These are phyloP conservation scores for Cordyceps farinosa DNA, from an alignment of 2,329 filamentous ascomycete species.

Conservation along the genomic window DNA sequence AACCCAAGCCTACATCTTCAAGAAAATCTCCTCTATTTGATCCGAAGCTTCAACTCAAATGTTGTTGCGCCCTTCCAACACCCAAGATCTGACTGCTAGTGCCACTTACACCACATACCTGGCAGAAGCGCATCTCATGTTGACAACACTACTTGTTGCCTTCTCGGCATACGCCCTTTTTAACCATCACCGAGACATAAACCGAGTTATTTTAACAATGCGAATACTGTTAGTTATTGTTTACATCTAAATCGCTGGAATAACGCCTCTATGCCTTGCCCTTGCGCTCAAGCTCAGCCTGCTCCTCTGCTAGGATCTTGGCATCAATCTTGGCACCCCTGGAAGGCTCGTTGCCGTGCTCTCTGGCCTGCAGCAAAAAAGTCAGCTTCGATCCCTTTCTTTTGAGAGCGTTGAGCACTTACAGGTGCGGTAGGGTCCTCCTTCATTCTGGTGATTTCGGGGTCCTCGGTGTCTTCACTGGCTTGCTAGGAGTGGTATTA, in stretches of 20 bases:
- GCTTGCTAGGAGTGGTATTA: neutral
- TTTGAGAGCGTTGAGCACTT: constrained; percentile 22
- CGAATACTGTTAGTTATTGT: neutral
- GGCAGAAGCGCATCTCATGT: no score
- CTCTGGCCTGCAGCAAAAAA: constrained; percentile 41
- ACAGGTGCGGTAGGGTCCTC: constrained; percentile 54
- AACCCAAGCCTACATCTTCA: no score
- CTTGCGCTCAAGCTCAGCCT: constrained; percentile 57
- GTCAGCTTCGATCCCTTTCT: neutral
- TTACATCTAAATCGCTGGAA: neutral
- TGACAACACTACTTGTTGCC: no score
- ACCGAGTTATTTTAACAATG: neutral
- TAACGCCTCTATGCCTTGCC: constrained; percentile 32
- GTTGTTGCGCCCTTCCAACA: no score
- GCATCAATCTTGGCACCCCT: constrained; percentile 66
- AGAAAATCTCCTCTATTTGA: no score
- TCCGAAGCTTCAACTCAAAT: no score
- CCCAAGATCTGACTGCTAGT: no score
- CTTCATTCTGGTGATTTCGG: constrained; percentile 37
- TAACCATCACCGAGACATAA: no score
- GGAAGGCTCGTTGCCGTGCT: constrained; percentile 65
- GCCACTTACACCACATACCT: no score
- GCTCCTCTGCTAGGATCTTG: constrained; percentile 60
- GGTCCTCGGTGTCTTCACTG: constrained; percentile 28
- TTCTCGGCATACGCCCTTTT: no score